Percentiles rank a stretch among this genome's conserved stretches.
Conservation (phyloP, 1,284 basidiomycete species). For the Ganoderma resinaceum region DNA sequence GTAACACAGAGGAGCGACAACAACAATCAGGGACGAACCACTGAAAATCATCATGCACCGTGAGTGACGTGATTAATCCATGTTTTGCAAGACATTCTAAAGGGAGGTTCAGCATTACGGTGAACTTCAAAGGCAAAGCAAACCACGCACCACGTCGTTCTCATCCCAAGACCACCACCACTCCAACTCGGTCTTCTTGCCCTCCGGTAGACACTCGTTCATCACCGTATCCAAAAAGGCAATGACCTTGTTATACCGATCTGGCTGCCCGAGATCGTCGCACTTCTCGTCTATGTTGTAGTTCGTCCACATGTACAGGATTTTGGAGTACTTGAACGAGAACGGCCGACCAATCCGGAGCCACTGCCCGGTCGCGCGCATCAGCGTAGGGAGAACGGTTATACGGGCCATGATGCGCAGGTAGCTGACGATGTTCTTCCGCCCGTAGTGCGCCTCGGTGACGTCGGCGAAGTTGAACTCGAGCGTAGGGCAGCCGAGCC, state of each 20-base stretch:
- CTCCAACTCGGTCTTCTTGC: conserved; percentile 1
- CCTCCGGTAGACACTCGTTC: conserved; percentile 2
- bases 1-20: neutral
- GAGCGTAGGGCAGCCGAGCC: neutral
- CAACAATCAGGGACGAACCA: neutral
- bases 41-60: neutral
- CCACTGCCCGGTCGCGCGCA: neutral
- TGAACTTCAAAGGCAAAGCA: neutral
- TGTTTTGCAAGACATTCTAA: neutral
- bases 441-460: neutral
- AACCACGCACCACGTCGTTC: conserved; percentile 4
- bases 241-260: neutral
- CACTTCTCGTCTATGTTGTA: conserved; percentile 1
- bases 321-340: conserved; percentile 6
- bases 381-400: neutral
- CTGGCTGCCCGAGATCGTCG: neutral
- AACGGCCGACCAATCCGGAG: neutral
- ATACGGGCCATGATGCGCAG: neutral
- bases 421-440: neutral
- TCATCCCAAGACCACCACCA: conserved; percentile 14
- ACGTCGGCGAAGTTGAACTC: conserved; percentile 14
- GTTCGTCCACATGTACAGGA: conserved; percentile 12
- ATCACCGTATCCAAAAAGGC: neutral
- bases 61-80: neutral
- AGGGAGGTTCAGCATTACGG: neutral